phyloP scores from a whole-genome alignment of 106 monocot genomes.

The Allium cepa region DNA sequence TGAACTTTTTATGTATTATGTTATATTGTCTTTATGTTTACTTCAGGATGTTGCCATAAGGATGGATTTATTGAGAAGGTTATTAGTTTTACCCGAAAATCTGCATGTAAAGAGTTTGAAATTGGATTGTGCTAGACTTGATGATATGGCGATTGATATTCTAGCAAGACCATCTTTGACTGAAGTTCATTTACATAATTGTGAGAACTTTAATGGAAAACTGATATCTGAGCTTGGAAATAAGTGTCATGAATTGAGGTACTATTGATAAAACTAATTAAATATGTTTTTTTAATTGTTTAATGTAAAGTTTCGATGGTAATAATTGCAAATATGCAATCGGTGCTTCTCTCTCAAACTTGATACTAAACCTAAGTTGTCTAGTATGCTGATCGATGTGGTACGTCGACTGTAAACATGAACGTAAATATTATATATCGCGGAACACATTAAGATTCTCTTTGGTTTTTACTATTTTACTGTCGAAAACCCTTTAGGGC shows the following conservation, averaged over 20 bases:
- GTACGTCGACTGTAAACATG: not conserved
- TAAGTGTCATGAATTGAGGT: constrained; percentile 77
- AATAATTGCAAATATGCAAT: too few species aligned
- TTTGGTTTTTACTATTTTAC: not conserved
- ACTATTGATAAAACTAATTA: not conserved
- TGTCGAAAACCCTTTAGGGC: too few species aligned
- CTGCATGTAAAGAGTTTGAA: constrained; percentile 55
- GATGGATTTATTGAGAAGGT: constrained; percentile 44
- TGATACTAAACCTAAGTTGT: not conserved
- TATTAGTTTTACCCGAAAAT: constrained; percentile 64
- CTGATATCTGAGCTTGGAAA: constrained; percentile 50
- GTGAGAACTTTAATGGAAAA: constrained; percentile 61
- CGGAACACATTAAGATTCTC: not conserved
- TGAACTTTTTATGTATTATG: too few species aligned
- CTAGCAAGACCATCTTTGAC: constrained; percentile 50
- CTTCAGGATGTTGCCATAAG: constrained; percentile 66
- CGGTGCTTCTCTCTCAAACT: not conserved
- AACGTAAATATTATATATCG: not conserved
- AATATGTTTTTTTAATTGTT: not conserved
- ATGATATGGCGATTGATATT: constrained; percentile 35
- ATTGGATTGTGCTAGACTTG: constrained; percentile 73
- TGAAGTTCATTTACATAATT: constrained; percentile 67
- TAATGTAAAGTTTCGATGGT: not conserved
- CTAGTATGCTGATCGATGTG: not conserved
- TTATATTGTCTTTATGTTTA: constrained; percentile 4